Evolutionary conservation across 2,329 filamentous ascomycete genomes (phyloP).

Genomic region (Fusarium sp.): DNA sequence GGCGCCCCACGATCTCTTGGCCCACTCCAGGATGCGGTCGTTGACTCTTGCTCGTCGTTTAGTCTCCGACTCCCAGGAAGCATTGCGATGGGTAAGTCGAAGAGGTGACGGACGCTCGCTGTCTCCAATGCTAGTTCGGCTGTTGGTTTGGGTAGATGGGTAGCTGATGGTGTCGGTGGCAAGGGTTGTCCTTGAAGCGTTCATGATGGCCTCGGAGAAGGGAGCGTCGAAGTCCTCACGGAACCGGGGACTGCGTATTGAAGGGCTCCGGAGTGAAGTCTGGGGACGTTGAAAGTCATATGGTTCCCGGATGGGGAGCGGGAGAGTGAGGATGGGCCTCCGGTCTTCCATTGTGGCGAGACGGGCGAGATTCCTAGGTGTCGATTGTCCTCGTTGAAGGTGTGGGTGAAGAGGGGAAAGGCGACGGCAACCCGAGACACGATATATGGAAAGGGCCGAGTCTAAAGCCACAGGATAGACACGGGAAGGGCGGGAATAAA

Average conservation of each 20-base stretch:
- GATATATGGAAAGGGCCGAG: slow-evolving; percentile 1
- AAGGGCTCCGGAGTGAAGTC: slow-evolving; percentile 34
- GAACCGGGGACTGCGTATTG: slow-evolving; percentile 50
- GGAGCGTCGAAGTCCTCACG: slow-evolving; percentile 55
- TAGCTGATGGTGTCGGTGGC: slow-evolving; percentile 44
- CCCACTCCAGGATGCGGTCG: slow-evolving; percentile 50
- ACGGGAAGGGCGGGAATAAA: slow-evolving; percentile 5
- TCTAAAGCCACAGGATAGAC: not conserved
- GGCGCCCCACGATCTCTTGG: slow-evolving; percentile 48
- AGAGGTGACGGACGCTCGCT: slow-evolving; percentile 34
- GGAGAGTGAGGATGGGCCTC: slow-evolving; percentile 44
- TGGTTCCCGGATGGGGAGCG: slow-evolving; percentile 41
- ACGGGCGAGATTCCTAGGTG: slow-evolving; percentile 24
- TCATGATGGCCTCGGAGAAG: slow-evolving; percentile 52
- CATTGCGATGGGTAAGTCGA: slow-evolving; percentile 36
- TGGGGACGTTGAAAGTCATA: slow-evolving; percentile 36
- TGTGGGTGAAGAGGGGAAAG: not conserved
- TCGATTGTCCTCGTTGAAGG: slow-evolving; percentile 1
- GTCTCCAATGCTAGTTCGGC: slow-evolving; percentile 46
- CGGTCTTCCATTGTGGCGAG: slow-evolving; percentile 43
- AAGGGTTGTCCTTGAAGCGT: slow-evolving; percentile 46
- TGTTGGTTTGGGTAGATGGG: slow-evolving; percentile 37
- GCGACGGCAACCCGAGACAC: slow-evolving; percentile 14
- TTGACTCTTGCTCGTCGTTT: slow-evolving; percentile 48
- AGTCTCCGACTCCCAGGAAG: slow-evolving; percentile 45